Evolutionary conservation across 352 stramenopile species (phyloP).

Genomic region (Lagenidium sp.): DNA sequence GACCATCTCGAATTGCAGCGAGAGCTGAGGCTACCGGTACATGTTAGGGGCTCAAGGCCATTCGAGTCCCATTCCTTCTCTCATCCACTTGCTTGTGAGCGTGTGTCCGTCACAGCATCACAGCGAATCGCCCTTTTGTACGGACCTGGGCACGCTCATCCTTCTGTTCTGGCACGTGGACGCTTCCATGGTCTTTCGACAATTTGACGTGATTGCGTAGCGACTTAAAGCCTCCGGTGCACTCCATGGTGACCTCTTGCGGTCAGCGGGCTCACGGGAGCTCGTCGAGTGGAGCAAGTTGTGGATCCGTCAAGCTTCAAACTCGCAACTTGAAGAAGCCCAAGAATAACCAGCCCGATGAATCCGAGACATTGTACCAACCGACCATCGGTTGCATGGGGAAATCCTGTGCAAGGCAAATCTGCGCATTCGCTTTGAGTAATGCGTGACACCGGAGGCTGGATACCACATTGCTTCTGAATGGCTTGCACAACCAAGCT

Average conservation of each 20-base stretch:
- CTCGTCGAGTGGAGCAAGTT: too few relatives aligned
- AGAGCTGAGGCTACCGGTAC: too few relatives aligned
- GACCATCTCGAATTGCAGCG: too few relatives aligned
- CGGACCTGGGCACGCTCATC: not conserved
- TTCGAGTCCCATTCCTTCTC: not conserved
- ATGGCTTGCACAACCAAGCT: too few relatives aligned
- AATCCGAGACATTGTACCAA: too few relatives aligned
- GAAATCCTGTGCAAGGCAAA: too few relatives aligned
- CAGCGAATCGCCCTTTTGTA: not conserved
- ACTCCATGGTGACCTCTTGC: conserved; percentile 8
- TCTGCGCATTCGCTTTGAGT: too few relatives aligned
- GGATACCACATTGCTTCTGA: too few relatives aligned
- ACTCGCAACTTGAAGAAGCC: not conserved
- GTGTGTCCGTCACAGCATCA: not conserved
- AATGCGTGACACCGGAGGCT: too few relatives aligned
- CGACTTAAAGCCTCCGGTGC: conserved; percentile 23
- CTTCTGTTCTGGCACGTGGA: not conserved
- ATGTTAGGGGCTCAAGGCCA: not conserved
- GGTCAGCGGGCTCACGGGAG: too few relatives aligned
- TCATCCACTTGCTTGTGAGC: not conserved
- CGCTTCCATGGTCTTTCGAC: conserved; percentile 8
- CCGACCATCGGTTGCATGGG: too few relatives aligned
- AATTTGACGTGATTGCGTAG: conserved; percentile 30
- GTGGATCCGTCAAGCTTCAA: too few relatives aligned
- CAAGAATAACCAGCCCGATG: not conserved